Percentiles rank a stretch among this genome's conserved stretches.
Conservation (phyloP, 306 rosid species). For the Prunus salicina region DNA sequence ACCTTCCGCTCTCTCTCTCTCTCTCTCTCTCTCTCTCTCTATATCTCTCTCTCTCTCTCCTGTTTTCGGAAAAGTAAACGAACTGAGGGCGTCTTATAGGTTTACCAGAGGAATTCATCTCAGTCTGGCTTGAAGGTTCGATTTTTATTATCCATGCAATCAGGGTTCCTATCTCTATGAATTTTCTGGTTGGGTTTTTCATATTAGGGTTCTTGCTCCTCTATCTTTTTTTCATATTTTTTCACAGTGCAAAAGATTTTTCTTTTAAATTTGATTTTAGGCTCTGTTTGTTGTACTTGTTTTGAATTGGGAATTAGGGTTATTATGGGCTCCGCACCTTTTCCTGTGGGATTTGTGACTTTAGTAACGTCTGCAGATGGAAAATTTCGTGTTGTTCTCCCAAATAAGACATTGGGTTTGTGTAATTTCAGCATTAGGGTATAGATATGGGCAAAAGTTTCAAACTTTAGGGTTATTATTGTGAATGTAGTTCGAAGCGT, state of each 20-base stretch:
- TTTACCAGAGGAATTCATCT: background rate
- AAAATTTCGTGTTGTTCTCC: background rate
- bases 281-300: background rate
- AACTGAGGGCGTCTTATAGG: background rate
- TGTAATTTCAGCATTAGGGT: conserved; percentile 3
- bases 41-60: background rate
- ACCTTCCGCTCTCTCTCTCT: background rate
- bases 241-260: background rate
- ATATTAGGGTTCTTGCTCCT: conserved; percentile 9
- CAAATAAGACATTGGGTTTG: background rate
- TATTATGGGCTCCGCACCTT: background rate
- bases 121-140: conserved; percentile 43
- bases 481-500: background rate
- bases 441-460: background rate
- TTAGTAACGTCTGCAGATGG: background rate
- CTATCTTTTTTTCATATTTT: background rate
- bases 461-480: background rate
- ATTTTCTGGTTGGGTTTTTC: background rate
- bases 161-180: conserved; percentile 14
- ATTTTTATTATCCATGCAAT: conserved; percentile 1
- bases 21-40: background rate
- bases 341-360: background rate
- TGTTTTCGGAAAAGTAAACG: background rate
- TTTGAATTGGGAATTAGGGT: background rate
- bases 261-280: background rate